phyloP scores from a whole-genome alignment of 2,329 filamentous ascomycete species.

The Podosphaera aphanis region DNA sequence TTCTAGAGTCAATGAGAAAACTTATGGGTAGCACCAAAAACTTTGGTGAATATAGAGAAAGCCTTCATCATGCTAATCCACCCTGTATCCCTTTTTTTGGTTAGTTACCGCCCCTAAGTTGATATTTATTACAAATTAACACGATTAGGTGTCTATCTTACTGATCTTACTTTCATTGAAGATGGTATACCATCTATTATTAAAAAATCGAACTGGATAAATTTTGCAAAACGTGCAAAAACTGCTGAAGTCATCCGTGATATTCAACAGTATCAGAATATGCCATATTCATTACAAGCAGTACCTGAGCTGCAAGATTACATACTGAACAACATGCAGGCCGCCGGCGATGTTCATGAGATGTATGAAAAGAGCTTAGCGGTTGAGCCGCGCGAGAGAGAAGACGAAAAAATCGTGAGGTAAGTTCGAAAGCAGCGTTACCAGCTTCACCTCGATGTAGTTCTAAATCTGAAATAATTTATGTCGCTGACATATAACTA shows the following conservation, averaged over 20 bases:
- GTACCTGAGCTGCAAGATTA: slow-evolving; percentile 90
- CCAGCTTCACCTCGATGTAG: slow-evolving; percentile 4
- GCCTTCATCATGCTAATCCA: slow-evolving; percentile 75
- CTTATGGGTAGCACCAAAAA: slow-evolving; percentile 97
- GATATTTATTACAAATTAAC: slow-evolving; percentile 3
- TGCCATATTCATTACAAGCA: slow-evolving; percentile 76
- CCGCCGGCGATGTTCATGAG: slow-evolving; percentile 86
- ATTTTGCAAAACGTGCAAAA: slow-evolving; percentile 95
- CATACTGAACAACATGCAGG: slow-evolving; percentile 88
- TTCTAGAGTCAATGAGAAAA: slow-evolving; percentile 74
- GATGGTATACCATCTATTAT: slow-evolving; percentile 91
- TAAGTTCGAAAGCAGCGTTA: slow-evolving; percentile 9
- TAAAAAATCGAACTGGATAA: slow-evolving; percentile 91
- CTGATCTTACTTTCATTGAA: slow-evolving; percentile 94
- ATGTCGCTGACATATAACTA: slow-evolving; percentile 5
- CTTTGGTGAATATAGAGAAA: slow-evolving; percentile 88
- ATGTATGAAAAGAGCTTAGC: slow-evolving; percentile 96
- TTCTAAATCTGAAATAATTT: slow-evolving; percentile 7
- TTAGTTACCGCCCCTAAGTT: slow-evolving; percentile 20
- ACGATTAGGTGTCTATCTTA: slow-evolving; percentile 65
- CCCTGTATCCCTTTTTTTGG: slow-evolving; percentile 97
- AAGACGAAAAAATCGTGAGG: slow-evolving; percentile 99
- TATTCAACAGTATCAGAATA: slow-evolving; percentile 96
- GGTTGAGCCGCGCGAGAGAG: slow-evolving; percentile 82
- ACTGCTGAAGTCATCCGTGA: slow-evolving; percentile 95